phyloP scores from a whole-genome alignment of 345 rosid species.

The Adansonia digitata region DNA sequence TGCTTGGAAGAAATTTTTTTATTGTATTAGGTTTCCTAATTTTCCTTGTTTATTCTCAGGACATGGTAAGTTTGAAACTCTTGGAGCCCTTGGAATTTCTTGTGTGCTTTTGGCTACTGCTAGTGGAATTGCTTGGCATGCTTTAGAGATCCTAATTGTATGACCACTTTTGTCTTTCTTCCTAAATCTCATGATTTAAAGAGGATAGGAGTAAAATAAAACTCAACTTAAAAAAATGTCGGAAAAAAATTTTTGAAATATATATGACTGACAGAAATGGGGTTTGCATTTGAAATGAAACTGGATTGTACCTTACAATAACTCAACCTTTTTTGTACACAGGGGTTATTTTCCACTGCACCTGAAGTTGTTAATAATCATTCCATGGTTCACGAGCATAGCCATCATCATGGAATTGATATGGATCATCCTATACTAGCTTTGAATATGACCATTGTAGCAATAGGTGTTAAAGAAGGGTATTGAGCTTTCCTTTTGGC shows the following conservation, averaged over 20 bases:
- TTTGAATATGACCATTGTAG: slow-evolving; percentile 63
- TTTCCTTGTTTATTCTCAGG: slow-evolving; percentile 34
- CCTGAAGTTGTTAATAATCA: slow-evolving; percentile 41
- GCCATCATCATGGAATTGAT: slow-evolving; percentile 61
- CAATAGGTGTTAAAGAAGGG: slow-evolving; percentile 90
- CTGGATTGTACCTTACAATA: slow-evolving; percentile 8
- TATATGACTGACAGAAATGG: not conserved
- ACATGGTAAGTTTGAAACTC: slow-evolving; percentile 87
- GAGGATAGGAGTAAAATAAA: not conserved
- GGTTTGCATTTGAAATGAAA: slow-evolving; percentile 10
- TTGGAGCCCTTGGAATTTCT: slow-evolving; percentile 92
- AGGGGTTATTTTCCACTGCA: slow-evolving; percentile 49
- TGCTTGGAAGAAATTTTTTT: not conserved
- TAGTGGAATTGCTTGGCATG: slow-evolving; percentile 90
- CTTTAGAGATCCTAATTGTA: slow-evolving; percentile 63
- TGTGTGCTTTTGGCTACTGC: slow-evolving; percentile 89
- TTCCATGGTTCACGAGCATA: slow-evolving; percentile 27
- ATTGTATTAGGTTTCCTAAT: slow-evolving; percentile 3
- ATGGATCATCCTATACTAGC: slow-evolving; percentile 79
- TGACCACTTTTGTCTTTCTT: slow-evolving; percentile 17
- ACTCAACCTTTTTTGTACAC: slow-evolving; percentile 17
- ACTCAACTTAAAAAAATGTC: not conserved
- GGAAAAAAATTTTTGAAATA: not conserved
- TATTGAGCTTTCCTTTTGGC: slow-evolving; percentile 18
- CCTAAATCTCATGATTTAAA: not conserved